phyloP scores from a whole-genome alignment of 306 rosid genomes.

The Gleditsia sinensis region DNA sequence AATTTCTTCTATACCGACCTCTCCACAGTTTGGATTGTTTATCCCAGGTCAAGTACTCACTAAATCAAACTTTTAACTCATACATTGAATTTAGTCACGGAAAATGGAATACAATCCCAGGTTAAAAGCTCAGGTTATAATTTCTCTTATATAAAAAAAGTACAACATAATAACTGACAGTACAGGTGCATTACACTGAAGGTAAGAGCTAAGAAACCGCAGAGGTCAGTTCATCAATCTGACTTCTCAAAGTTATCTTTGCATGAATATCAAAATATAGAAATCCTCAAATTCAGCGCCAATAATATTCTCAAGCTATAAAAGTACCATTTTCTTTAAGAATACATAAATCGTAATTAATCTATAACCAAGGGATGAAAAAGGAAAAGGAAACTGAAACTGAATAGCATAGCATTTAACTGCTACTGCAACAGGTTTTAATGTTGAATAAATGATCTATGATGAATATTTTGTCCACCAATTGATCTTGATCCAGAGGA shows the following conservation, averaged over 20 bases:
- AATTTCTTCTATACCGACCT: neutral
- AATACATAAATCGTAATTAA: conserved; percentile 15
- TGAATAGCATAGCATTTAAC: no score
- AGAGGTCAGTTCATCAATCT: conserved; percentile 15
- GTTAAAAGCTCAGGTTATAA: neutral
- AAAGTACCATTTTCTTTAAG: neutral
- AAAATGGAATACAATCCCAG: neutral
- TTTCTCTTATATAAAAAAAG: neutral
- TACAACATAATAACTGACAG: no score
- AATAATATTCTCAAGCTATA: neutral
- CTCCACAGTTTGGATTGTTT: conserved; percentile 6
- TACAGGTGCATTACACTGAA: neutral
- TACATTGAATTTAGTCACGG: neutral
- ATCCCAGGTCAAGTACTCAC: conserved; percentile 9
- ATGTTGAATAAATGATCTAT: no score
- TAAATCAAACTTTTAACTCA: neutral
- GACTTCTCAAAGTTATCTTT: conserved; percentile 2
- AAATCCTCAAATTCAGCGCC: conserved; percentile 11
- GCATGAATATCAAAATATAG: neutral
- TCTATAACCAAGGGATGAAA: neutral
- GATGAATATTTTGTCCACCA: no score
- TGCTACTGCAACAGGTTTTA: no score
- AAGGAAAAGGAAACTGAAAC: no score
- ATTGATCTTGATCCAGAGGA: no score
- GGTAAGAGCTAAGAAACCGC: neutral